Evolutionary conservation across 2,329 filamentous ascomycete species (phyloP).

Genomic region (Hortaea werneckii): DNA sequence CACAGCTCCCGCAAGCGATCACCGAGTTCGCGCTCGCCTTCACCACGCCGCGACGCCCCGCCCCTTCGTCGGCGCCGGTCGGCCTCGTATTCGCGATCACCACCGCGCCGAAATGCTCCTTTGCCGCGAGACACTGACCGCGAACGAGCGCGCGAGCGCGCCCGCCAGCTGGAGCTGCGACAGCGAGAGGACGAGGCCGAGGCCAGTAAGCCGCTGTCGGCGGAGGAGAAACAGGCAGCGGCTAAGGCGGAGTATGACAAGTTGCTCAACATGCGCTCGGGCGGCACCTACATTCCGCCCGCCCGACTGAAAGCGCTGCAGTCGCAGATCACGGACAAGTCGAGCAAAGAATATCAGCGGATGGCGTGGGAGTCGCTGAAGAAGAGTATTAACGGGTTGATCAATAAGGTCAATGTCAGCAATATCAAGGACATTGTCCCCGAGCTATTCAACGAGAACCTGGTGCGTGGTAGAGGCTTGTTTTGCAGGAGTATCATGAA

Average conservation of each 20-base stretch:
- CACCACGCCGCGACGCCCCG: slow-evolving; percentile 24
- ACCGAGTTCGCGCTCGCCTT: slow-evolving; percentile 26
- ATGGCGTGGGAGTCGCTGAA: slow-evolving; percentile 99
- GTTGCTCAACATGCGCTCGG: slow-evolving; percentile 82
- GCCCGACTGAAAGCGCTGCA: slow-evolving; percentile 83
- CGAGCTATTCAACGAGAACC: slow-evolving; percentile 88
- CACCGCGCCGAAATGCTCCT: slow-evolving; percentile 27
- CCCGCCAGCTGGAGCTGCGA: slow-evolving; percentile 39
- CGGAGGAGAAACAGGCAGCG: slow-evolving; percentile 76
- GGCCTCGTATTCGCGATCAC: slow-evolving; percentile 20
- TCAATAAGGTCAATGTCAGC: slow-evolving; percentile 97
- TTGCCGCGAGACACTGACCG: slow-evolving; percentile 41
- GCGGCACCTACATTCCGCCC: slow-evolving; percentile 92
- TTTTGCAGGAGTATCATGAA: slow-evolving; percentile 98
- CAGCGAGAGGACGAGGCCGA: slow-evolving; percentile 31
- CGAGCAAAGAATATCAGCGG: slow-evolving; percentile 91
- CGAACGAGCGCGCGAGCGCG: slow-evolving; percentile 41
- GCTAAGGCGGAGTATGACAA: slow-evolving; percentile 92
- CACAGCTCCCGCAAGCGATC: slow-evolving; percentile 22
- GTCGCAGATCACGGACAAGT: slow-evolving; percentile 93
- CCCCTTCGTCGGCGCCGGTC: slow-evolving; percentile 16
- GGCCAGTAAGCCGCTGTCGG: slow-evolving; percentile 47
- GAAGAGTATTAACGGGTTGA: slow-evolving; percentile 95
- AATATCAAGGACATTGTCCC: slow-evolving; percentile 98
- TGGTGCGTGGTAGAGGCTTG: slow-evolving; percentile 79